A percentile compares a stretch with the other conserved stretches of the same genome.
phyloP scores from a whole-genome alignment of 2,329 filamentous ascomycete genomes.

The Colletotrichum tropicicola region DNA sequence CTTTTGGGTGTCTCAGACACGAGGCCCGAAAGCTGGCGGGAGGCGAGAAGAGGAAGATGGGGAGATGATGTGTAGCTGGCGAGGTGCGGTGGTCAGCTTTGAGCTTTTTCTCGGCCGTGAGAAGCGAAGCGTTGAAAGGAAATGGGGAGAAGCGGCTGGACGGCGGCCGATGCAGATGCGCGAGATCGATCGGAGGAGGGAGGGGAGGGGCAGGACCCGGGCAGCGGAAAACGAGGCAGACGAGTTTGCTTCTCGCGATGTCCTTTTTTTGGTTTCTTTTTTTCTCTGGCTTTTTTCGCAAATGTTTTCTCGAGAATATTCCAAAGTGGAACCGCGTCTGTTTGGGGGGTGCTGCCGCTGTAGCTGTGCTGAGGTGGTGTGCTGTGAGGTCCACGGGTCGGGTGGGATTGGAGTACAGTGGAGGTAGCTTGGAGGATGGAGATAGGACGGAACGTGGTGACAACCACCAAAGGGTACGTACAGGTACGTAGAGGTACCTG shows the following conservation, averaged over 20 bases:
- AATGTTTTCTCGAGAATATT: constrained; percentile 28
- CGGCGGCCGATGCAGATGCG: constrained; percentile 12
- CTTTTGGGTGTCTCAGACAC: constrained; percentile 18
- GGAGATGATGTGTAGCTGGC: background rate
- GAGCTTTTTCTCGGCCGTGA: background rate
- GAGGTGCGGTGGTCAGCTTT: background rate
- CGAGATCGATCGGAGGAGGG: constrained; percentile 19
- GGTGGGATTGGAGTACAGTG: too few relatives aligned
- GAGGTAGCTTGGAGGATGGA: too few relatives aligned
- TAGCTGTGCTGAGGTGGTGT: background rate
- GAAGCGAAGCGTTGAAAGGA: background rate
- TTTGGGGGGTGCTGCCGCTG: background rate
- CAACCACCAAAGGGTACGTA: too few relatives aligned
- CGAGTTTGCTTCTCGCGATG: background rate
- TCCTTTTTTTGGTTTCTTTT: background rate
- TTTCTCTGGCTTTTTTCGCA: background rate
- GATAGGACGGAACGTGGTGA: too few relatives aligned
- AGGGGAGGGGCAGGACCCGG: background rate
- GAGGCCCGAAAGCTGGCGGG: background rate
- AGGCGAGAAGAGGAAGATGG: background rate
- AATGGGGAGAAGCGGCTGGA: background rate
- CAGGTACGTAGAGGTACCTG: too few relatives aligned
- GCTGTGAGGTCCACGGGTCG: too few relatives aligned
- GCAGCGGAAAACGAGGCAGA: background rate
- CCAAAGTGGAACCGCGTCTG: constrained; percentile 6